phyloP scores from a whole-genome alignment of 2,329 filamentous ascomycete genomes.

The Leptographium galeiforme region DNA sequence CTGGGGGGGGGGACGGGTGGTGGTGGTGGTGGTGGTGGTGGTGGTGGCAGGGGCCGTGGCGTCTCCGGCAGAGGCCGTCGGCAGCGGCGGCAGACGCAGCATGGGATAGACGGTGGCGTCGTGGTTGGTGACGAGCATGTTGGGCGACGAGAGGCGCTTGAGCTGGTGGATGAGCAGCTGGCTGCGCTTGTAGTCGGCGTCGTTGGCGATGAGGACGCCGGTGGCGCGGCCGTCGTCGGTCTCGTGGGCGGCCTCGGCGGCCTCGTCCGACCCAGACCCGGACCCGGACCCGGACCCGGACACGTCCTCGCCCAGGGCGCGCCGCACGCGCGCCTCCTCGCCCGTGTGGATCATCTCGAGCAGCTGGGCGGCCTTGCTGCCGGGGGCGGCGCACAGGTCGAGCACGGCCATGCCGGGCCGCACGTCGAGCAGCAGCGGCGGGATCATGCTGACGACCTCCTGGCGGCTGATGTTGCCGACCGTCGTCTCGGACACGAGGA shows the following conservation, averaged over 20 bases:
- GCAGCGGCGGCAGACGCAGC: constrained; percentile 58
- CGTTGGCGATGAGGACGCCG: constrained; percentile 86
- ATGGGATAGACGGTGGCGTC: constrained; percentile 93
- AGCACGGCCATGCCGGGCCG: constrained; percentile 83
- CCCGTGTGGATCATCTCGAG: constrained; percentile 88
- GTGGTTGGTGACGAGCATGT: constrained; percentile 94
- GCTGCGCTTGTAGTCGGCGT: constrained; percentile 89
- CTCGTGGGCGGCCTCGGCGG: constrained; percentile 19
- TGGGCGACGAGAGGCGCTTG: constrained; percentile 91
- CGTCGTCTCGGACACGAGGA: constrained; percentile 90
- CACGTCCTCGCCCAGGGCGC: constrained; percentile 36
- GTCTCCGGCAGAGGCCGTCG: no score
- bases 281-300: no score
- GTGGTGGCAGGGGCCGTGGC: no score
- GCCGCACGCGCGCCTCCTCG: constrained; percentile 73
- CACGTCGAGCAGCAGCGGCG: constrained; percentile 83
- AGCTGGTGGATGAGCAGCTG: constrained; percentile 98
- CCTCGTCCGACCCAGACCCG: no score
- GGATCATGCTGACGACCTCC: constrained; percentile 98
- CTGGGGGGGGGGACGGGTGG: background rate
- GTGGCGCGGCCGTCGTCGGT: constrained; percentile 77
- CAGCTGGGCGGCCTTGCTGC: constrained; percentile 91
- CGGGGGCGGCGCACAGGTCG: constrained; percentile 91
- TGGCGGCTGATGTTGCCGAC: constrained; percentile 96
- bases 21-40: background rate